These are phyloP conservation scores for Scedosporium aurantiacum DNA, from an alignment of 2,329 filamentous ascomycete genomes.

Conservation along the genomic window DNA sequence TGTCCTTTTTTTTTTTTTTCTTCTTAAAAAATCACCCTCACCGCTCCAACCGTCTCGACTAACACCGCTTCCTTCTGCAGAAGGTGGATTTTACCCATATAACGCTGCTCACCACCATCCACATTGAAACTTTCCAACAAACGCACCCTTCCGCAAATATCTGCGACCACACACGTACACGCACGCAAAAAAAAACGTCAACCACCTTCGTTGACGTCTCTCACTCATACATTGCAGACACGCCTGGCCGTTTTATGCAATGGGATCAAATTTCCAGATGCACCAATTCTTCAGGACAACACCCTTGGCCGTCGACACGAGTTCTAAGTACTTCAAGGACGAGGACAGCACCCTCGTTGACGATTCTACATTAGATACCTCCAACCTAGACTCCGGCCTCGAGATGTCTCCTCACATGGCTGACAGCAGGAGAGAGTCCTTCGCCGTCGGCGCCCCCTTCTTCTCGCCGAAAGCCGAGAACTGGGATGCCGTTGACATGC, in stretches of 20 bases:
- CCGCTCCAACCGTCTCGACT: neutral
- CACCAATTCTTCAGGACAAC: slow-evolving; percentile 39
- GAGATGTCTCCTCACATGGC: slow-evolving; percentile 54
- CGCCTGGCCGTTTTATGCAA: neutral
- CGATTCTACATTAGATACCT: slow-evolving; percentile 41
- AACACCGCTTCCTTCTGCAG: neutral
- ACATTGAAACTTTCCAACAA: neutral
- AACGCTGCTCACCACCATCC: neutral
- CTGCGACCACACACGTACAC: neutral
- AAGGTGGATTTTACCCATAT: neutral
- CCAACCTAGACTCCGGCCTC: slow-evolving; percentile 46
- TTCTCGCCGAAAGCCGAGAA: slow-evolving; percentile 56
- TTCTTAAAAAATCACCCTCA: neutral
- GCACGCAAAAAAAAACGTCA: neutral
- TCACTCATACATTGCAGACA: neutral
- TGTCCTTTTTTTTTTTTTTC: neutral
- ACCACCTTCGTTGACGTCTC: neutral
- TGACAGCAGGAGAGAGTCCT: slow-evolving; percentile 53
- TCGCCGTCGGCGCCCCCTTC: slow-evolving; percentile 42
- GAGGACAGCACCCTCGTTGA: neutral
- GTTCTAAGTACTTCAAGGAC: slow-evolving; percentile 28
- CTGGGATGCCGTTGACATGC: slow-evolving; percentile 55
- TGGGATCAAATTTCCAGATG: slow-evolving; percentile 42
- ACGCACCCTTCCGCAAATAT: neutral
- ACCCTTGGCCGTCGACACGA: slow-evolving; percentile 42